Evolutionary conservation across 116 monocot species (phyloP).

Genomic region (Trichopus zeylanicus): DNA sequence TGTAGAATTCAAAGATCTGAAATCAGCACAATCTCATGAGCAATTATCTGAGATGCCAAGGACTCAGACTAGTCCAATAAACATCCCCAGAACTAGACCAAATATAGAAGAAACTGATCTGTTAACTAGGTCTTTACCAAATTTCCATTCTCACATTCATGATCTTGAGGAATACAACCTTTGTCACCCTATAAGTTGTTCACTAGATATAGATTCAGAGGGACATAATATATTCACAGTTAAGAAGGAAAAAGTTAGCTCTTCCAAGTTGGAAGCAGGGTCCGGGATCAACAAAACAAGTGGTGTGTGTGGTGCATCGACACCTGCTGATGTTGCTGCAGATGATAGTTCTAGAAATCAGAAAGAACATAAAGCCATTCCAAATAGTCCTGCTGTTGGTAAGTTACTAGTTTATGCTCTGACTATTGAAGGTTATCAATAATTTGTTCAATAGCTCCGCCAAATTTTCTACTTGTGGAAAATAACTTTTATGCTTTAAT

Average conservation of each 20-base stretch:
- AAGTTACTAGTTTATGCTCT: constrained; percentile 10
- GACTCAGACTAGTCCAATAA: constrained; percentile 27
- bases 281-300: constrained; percentile 3
- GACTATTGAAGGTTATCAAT: too few relatives aligned
- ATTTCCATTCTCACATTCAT: constrained; percentile 38
- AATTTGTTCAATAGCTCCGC: not conserved
- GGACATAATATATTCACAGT: constrained; percentile 7
- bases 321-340: constrained; percentile 12
- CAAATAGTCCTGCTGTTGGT: constrained; percentile 32
- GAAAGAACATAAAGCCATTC: constrained; percentile 3
- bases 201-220: constrained; percentile 20
- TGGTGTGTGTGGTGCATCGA: not conserved
- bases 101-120: constrained; percentile 9
- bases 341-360: constrained; percentile 5
- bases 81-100: constrained; percentile 23
- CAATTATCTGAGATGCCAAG: constrained; percentile 4
- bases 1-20: constrained; percentile 11
- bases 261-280: constrained; percentile 14
- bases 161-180: constrained; percentile 38
- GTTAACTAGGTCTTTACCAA: constrained; percentile 48
- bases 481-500: not conserved
- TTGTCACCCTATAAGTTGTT: constrained; percentile 33
- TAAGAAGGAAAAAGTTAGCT: constrained; percentile 15
- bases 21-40: constrained; percentile 13
- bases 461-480: not conserved